Conservation (phyloP, 768 basidiomycete species). For the Russula virescens region DNA sequence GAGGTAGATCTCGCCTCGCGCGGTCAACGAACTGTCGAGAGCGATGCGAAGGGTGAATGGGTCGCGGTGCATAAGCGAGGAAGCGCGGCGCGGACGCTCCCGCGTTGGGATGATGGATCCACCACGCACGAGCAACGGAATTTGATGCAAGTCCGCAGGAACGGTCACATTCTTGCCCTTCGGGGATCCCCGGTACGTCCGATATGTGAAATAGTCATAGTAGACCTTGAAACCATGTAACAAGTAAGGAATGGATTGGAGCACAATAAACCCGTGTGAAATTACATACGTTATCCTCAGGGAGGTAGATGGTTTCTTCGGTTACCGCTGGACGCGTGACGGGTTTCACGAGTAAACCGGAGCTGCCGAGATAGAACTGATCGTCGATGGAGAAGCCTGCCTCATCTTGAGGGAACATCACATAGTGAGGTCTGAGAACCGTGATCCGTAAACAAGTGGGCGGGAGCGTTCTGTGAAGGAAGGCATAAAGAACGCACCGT, state of each 20-base stretch:
- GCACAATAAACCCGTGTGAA: background rate
- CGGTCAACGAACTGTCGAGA: constrained; percentile 50
- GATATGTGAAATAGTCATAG: constrained; percentile 84
- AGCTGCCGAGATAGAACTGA: constrained; percentile 86
- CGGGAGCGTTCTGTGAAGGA: background rate
- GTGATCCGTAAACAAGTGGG: background rate
- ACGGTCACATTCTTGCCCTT: constrained; percentile 67
- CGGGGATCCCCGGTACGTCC: constrained; percentile 58
- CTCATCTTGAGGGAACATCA: constrained; percentile 85
- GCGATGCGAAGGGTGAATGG: constrained; percentile 91
- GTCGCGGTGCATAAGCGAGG: constrained; percentile 82
- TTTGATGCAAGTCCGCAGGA: constrained; percentile 69
- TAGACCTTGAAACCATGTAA: constrained; percentile 53
- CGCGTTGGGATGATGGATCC: constrained; percentile 87
- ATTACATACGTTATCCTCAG: constrained; percentile 66
- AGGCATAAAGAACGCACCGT: constrained; percentile 43
- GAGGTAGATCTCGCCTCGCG: constrained; percentile 84
- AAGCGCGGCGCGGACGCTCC: constrained; percentile 80
- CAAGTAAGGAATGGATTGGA: constrained; percentile 8
- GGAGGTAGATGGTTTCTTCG: constrained; percentile 71
- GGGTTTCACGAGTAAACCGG: constrained; percentile 88
- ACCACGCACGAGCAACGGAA: constrained; percentile 85
- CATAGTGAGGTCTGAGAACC: constrained; percentile 78
- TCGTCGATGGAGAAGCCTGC: constrained; percentile 87
- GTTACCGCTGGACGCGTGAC: constrained; percentile 69